phyloP scores from a whole-genome alignment of 805 yeast species.

The Scheffersomyces stipitis region DNA sequence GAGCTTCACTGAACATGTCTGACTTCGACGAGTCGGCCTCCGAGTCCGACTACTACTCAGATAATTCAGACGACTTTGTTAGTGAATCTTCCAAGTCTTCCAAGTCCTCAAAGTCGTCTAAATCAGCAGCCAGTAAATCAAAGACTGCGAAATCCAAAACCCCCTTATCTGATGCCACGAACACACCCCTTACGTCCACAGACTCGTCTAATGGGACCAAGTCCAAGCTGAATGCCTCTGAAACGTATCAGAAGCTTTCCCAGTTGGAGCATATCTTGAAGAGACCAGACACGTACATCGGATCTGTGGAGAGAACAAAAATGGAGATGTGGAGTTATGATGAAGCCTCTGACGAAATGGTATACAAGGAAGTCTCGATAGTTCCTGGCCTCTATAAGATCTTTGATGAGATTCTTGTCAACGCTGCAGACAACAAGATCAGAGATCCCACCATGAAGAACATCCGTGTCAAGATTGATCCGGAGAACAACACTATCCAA shows the following conservation, averaged over 20 bases:
- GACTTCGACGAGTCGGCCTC: background rate
- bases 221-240: conserved; percentile 43
- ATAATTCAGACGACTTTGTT: conserved; percentile 18
- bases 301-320: conserved; percentile 83
- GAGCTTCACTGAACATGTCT: no score
- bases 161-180: conserved; percentile 25
- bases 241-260: conserved; percentile 88
- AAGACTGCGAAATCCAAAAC: conserved; percentile 9
- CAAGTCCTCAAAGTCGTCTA: conserved; percentile 1
- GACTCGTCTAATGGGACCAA: conserved; percentile 1
- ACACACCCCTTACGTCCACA: conserved; percentile 9
- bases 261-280: conserved; percentile 95
- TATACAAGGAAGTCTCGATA: conserved; percentile 63
- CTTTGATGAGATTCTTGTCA: conserved; percentile 94
- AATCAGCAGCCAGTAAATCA: conserved; percentile 6
- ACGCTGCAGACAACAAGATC: conserved; percentile 98
- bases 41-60: conserved; percentile 11
- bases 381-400: conserved; percentile 97
- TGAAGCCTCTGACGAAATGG: conserved; percentile 40
- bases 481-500: conserved; percentile 69
- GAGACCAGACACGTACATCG: conserved; percentile 97
- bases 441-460: conserved; percentile 89
- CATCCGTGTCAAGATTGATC: conserved; percentile 78
- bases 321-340: conserved; percentile 86
- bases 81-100: background rate